Evolutionary conservation across 140 eudicot species (phyloP), one percentile per base, ranked within the genome.

Genomic region (Cichorium intybus): DNA sequence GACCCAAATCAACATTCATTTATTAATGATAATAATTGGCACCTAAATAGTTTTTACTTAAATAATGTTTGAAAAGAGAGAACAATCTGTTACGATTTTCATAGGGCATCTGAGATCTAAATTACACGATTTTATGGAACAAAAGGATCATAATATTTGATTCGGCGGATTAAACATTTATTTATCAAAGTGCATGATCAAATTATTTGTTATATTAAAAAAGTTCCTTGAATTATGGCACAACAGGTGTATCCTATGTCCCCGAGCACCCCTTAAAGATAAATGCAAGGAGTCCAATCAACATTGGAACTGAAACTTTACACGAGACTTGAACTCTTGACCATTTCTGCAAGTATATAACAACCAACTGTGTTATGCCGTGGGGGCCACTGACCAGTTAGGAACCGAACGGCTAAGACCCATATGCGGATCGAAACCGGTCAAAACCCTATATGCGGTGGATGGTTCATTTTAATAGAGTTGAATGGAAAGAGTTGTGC

Each of bases 231-330:
- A 18, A 64, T 16, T 53, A 26, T 69, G 61, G 17, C 49, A 61
- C 14, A 35, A 52, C 85, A 91, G 98, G 98, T 77, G 56, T 72
- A 34, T 80, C 85, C 23, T 91, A 82, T 62, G 45, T 87, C 67
- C 96, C 98, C 4, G 98, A 87, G 81, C 78, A 81, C 58, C 82
- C 96, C 2, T 77, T 87, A 65, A 87, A 91, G 89, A 85, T 91
- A 64, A 74, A 81, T 64, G 85, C 95, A 69, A 85, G 91, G 81
- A 45, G 74, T 81, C 48, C 7, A 14, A 33, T 68, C 53, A 82
- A 75, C 52, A 37, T 51, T 53, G 14, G 60, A 66, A 37, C 8
- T 1, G 45, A 37, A 37, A 37, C 10, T 27, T 6, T 6, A 27
- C 0, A 27, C 43, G 17, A 39, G 47, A 39, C 47, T 12, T 14